Percentiles rank a stretch among this genome's conserved stretches.
phyloP scores from a whole-genome alignment of 2,329 filamentous ascomycete species.

The Aureobasidium sp. region DNA sequence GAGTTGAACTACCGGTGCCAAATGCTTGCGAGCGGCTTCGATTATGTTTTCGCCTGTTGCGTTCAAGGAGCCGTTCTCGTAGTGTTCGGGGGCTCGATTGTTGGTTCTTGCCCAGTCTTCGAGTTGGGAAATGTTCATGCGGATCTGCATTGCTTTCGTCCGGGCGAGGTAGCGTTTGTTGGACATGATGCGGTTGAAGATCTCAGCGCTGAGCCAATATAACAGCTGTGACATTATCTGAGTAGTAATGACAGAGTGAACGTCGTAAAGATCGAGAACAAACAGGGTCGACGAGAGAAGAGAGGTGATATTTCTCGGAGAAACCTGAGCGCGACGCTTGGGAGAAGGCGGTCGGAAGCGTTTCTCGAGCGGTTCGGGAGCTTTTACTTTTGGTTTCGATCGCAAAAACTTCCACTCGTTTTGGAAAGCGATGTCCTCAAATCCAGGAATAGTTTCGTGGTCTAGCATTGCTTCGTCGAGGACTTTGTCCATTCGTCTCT shows the following conservation, averaged over 20 bases:
- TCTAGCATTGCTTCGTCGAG: conserved; percentile 91
- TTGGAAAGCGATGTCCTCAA: conserved; percentile 94
- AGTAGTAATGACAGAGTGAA: conserved; percentile 90
- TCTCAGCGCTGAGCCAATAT: conserved; percentile 92
- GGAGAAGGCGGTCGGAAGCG: conserved; percentile 87
- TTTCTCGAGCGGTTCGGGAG: conserved; percentile 77
- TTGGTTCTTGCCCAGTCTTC: conserved; percentile 95
- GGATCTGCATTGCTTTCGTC: conserved; percentile 98
- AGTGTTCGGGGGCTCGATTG: conserved; percentile 91
- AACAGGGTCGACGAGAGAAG: conserved; percentile 92
- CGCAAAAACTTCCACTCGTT: conserved; percentile 99
- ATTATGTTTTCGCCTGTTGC: conserved; percentile 80
- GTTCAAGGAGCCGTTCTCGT: conserved; percentile 81
- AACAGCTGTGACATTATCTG: conserved; percentile 89
- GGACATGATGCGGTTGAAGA: conserved; percentile 97
- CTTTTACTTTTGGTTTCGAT: conserved; percentile 80
- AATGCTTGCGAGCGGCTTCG: conserved; percentile 74
- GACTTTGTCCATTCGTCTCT: conserved; percentile 92
- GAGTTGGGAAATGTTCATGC: conserved; percentile 92
- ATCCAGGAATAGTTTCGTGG: conserved; percentile 94
- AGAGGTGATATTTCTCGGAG: conserved; percentile 91
- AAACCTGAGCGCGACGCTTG: conserved; percentile 83
- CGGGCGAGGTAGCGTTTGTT: conserved; percentile 89
- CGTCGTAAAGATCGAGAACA: conserved; percentile 96
- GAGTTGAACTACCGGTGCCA: conserved; percentile 85